phyloP scores from a whole-genome alignment of 2,329 filamentous ascomycete genomes.

The Pseudocercospora macadamiae region DNA sequence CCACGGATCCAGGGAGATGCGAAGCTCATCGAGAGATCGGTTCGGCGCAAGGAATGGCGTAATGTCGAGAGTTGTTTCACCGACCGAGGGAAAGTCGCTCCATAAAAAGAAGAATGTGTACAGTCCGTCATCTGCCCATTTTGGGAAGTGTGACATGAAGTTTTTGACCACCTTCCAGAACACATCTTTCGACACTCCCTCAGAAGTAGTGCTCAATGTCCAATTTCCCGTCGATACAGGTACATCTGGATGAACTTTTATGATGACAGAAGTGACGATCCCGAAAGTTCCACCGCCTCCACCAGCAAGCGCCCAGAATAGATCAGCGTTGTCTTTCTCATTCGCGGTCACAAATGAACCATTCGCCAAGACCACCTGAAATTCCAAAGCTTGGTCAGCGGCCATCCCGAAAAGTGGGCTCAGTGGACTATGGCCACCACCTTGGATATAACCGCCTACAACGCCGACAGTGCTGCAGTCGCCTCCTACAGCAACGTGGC shows the following conservation, averaged over 20 bases:
- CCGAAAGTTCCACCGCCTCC: constrained; percentile 54
- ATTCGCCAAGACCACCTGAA: constrained; percentile 57
- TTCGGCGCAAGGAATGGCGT: not conserved
- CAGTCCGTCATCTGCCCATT: not conserved
- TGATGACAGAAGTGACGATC: constrained; percentile 25
- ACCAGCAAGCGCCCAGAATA: constrained; percentile 59
- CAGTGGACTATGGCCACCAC: constrained; percentile 26
- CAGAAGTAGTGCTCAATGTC: not conserved
- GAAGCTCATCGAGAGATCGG: not conserved
- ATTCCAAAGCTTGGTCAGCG: constrained; percentile 26
- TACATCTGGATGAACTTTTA: constrained; percentile 23
- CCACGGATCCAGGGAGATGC: not conserved
- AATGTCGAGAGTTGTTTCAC: not conserved
- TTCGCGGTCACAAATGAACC: constrained; percentile 54
- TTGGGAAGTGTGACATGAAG: not conserved
- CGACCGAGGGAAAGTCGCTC: not conserved
- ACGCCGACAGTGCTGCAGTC: constrained; percentile 28
- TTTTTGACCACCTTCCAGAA: not conserved
- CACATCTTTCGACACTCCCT: not conserved
- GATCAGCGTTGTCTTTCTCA: constrained; percentile 47
- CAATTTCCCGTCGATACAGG: not conserved
- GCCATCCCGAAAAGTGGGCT: constrained; percentile 25
- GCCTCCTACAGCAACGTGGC: constrained; percentile 15
- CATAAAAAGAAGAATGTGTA: constrained; percentile 4
- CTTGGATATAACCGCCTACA: constrained; percentile 31